Base-by-base conservation (phyloP, 345 rosid species). In the Litchi chinensis region DNA sequence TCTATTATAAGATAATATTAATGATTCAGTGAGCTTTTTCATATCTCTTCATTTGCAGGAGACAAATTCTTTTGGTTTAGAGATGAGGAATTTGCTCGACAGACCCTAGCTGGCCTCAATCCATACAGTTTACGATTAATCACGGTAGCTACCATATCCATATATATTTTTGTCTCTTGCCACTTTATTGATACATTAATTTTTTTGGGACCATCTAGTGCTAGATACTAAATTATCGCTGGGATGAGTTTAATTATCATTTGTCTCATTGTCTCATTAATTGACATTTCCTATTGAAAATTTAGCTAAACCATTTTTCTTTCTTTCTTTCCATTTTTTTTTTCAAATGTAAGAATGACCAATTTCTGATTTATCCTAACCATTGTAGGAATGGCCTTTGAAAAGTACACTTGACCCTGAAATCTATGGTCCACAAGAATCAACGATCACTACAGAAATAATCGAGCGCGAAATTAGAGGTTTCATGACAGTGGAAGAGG, bases 311-410 rank as follows among this genome's bases (percentile, higher is more conserved):
- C 56, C 56, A n/a, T n/a, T n/a, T n/a, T n/a, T n/a, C n/a, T n/a
- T n/a, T n/a, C n/a, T 5, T 50, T 50, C 11, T 50, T 50, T 12
- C 2, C 2, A 0, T 28, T 28, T 28, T 32, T 32, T 32, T 32
- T 0, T 32, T 3, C 2, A 32, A 15, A 11, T 15, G 13, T 2
- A 5, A 54, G 16, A 24, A 24, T 63, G 59, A 54, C n/a, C n/a
- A 2, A 6, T 21, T 22, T 10, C 10, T 22, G 10, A 63, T 22
- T 26, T 71, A 63, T 4, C 13, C 39, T 48, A n/a, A 70, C n/a
- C 72, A 26, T 6, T 79, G 11, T 77, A 92, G 98, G 98, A 94
- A 72, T 94, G 95, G 95, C 98, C 98, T 28, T 26, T 92, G 86
- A 86, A 70, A 82, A 92, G 98, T 80, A 82, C 85, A 37, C 90